These are phyloP conservation scores for Aureobasidium leucospermi DNA, from an alignment of 2,329 filamentous ascomycete genomes.

Conservation along the genomic window DNA sequence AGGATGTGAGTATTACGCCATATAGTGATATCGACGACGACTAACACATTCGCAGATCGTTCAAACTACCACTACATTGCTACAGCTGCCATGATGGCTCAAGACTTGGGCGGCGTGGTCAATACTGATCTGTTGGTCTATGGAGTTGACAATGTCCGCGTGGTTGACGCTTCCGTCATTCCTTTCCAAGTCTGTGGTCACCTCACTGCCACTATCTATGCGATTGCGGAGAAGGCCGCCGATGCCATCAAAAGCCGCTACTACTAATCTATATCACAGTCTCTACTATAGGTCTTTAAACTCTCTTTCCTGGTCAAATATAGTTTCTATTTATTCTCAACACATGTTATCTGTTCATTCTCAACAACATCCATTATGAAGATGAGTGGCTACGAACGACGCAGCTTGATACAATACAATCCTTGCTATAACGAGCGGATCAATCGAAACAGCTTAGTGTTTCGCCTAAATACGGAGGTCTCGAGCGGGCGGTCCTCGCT, in stretches of 20 bases:
- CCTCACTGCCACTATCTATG: constrained; percentile 30
- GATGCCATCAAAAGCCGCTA: constrained; percentile 21
- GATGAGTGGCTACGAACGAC: too few species aligned
- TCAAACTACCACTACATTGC: constrained; percentile 29
- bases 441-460: too few species aligned
- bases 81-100: constrained; percentile 28
- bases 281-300: background rate
- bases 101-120: constrained; percentile 29
- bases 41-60: background rate
- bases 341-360: background rate
- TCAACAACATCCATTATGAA: background rate
- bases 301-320: background rate
- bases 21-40: background rate
- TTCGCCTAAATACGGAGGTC: too few species aligned
- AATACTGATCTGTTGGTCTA: constrained; percentile 28
- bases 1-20: background rate
- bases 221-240: constrained; percentile 30
- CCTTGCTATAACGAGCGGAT: too few species aligned
- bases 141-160: constrained; percentile 28
- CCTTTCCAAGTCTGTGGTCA: constrained; percentile 30
- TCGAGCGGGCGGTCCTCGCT: too few species aligned
- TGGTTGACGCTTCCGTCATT: constrained; percentile 31
- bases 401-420: too few species aligned
- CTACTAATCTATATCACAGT: background rate
- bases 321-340: background rate